phyloP scores from a whole-genome alignment of 331 rosid genomes.

The Phaseolus coccineus region DNA sequence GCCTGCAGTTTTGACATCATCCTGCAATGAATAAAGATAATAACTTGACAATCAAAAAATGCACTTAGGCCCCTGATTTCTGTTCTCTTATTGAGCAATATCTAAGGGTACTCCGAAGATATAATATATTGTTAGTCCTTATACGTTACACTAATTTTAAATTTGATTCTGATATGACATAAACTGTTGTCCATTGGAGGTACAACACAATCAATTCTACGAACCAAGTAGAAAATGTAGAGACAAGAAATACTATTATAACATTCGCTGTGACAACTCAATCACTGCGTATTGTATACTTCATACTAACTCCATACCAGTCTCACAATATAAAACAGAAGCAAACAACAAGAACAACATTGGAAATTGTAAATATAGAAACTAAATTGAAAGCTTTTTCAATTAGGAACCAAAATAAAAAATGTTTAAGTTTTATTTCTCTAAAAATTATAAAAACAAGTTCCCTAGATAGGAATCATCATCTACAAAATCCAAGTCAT shows the following conservation, averaged over 20 bases:
- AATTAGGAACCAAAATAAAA: background rate
- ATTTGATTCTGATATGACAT: background rate
- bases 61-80: background rate
- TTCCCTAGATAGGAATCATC: background rate
- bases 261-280: background rate
- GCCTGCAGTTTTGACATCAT: constrained; percentile 58
- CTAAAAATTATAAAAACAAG: background rate
- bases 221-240: background rate
- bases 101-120: background rate
- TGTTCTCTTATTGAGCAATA: background rate
- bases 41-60: background rate
- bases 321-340: background rate
- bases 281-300: background rate
- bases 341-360: no score
- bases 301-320: background rate
- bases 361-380: background rate
- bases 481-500: background rate
- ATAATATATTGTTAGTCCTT: background rate
- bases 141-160: background rate
- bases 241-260: background rate
- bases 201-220: background rate
- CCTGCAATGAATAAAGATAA: constrained; percentile 55
- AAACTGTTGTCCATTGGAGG: background rate
- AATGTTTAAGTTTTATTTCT: background rate
- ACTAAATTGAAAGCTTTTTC: background rate